These are phyloP conservation scores for Triticum dicoccoides DNA, from an alignment of 176 grass and related monocot species.

Conservation along the genomic window DNA sequence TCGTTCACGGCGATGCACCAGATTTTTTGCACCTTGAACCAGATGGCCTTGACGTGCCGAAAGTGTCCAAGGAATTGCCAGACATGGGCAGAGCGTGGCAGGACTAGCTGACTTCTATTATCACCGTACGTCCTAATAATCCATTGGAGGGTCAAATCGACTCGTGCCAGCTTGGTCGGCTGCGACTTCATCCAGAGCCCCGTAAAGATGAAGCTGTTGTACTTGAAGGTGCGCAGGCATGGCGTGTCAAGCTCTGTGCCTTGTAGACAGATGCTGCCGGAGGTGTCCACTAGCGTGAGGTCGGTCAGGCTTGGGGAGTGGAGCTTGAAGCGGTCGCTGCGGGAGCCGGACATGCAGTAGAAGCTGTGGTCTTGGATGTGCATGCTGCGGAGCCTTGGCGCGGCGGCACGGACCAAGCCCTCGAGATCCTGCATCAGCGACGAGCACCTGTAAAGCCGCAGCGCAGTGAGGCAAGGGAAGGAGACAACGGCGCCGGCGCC, in stretches of 20 bases:
- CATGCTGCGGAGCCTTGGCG: neutral
- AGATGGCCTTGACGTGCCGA: neutral
- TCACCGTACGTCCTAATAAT: too few relatives aligned
- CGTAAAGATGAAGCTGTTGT: neutral
- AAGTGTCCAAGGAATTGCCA: neutral
- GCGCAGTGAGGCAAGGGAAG: neutral
- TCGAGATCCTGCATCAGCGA: neutral
- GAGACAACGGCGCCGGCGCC: too few relatives aligned
- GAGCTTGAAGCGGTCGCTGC: neutral
- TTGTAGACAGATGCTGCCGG: neutral
- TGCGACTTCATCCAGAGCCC: neutral
- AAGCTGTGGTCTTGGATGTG: neutral
- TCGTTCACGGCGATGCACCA: neutral
- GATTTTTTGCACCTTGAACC: neutral
- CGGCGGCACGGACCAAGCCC: neutral
- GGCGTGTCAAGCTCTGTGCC: neutral
- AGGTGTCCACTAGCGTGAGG: neutral
- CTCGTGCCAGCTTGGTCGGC: neutral
- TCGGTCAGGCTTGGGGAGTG: neutral
- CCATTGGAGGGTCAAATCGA: neutral
- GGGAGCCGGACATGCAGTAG: too few relatives aligned
- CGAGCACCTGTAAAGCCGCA: neutral
- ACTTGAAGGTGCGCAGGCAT: neutral
- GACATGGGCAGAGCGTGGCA: neutral
- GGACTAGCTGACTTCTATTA: too few relatives aligned